Percentiles rank a stretch among this genome's conserved stretches.
These are phyloP conservation scores for Zygnema cylindricum DNA, from an alignment of 139 green algal genomes.

Conservation along the genomic window DNA sequence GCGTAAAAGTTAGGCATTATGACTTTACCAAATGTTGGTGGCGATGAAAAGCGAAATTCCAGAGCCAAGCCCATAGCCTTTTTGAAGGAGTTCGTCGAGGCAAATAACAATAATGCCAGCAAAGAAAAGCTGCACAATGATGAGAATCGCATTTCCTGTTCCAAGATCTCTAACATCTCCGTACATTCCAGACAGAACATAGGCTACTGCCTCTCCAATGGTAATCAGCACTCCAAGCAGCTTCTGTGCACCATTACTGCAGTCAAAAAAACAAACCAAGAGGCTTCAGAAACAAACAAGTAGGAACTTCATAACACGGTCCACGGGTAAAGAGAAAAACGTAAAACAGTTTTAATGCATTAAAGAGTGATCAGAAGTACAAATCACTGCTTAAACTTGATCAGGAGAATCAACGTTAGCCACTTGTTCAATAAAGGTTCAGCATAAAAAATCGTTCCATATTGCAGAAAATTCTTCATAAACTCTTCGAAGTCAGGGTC, in stretches of 20 bases:
- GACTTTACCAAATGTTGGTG: slow-evolving; percentile 96
- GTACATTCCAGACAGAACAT: slow-evolving; percentile 99
- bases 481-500: no score
- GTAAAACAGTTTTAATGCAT: no score
- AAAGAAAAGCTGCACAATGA: slow-evolving; percentile 96
- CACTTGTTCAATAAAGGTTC: no score
- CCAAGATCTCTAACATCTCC: slow-evolving; percentile 94
- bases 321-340: no score
- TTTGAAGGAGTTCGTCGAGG: slow-evolving; percentile 94
- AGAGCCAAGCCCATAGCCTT: slow-evolving; percentile 96
- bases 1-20: no score
- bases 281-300: no score
- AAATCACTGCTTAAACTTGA: no score
- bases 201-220: slow-evolving; percentile 98
- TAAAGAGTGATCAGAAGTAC: no score
- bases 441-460: no score
- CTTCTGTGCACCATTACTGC: slow-evolving; percentile 91
- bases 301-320: no score
- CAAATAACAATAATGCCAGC: slow-evolving; percentile 98
- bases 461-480: no score
- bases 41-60: slow-evolving; percentile 99
- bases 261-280: neutral
- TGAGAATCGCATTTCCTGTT: slow-evolving; percentile 88
- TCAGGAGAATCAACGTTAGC: no score
- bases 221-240: slow-evolving; percentile 99